These are phyloP conservation scores for Groenewaldozyma tartarivorans DNA, from an alignment of 805 yeast species.

Conservation along the genomic window DNA sequence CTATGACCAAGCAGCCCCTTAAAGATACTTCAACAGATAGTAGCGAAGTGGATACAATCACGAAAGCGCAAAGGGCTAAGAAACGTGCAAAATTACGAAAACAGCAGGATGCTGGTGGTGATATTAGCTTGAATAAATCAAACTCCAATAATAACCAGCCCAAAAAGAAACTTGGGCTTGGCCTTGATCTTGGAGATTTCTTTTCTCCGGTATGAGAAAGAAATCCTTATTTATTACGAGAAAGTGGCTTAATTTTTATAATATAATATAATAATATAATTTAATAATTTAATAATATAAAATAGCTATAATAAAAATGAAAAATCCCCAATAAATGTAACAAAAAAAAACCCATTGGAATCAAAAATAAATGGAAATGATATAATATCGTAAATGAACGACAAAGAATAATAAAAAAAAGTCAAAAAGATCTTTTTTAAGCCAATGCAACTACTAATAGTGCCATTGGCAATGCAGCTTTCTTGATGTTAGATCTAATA, in stretches of 20 bases:
- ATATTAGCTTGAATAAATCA: background rate
- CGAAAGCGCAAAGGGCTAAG: background rate
- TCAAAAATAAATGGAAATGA: background rate
- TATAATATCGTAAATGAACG: background rate
- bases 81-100: background rate
- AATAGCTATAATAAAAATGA: background rate
- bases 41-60: background rate
- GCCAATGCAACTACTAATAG: no score
- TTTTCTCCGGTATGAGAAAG: background rate
- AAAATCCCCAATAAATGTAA: background rate
- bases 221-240: background rate
- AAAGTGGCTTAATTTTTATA: background rate
- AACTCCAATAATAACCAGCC: background rate
- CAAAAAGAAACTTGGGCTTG: background rate
- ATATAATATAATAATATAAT: no score
- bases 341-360: background rate
- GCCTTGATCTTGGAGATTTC: background rate
- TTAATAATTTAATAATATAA: no score
- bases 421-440: no score
- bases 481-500: no score
- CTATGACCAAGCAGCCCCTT: background rate
- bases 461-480: no score
- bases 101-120: no score
- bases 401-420: no score
- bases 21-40: background rate